These are phyloP conservation scores for Lipomyces lipofer DNA, from an alignment of 805 yeast species.

Conservation along the genomic window DNA sequence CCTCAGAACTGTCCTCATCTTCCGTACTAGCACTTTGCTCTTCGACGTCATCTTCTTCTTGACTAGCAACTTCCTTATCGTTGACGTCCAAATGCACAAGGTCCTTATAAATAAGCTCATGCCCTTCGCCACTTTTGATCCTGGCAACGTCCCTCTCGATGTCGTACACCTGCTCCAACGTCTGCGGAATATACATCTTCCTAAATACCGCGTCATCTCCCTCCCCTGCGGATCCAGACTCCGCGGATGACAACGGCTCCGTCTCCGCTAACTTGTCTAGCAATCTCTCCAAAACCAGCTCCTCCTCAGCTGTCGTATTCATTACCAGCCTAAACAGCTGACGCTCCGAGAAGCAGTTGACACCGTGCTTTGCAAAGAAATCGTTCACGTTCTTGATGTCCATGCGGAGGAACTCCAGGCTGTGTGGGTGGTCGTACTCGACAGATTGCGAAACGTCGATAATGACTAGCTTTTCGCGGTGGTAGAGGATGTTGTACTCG, in stretches of 20 bases:
- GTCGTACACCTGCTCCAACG: slow-evolving; percentile 47
- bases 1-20: slow-evolving; percentile 43
- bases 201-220: slow-evolving; percentile 86
- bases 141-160: slow-evolving; percentile 71
- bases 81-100: slow-evolving; percentile 33
- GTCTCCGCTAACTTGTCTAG: slow-evolving; percentile 41
- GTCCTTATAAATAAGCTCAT: slow-evolving; percentile 57
- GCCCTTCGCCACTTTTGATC: slow-evolving; percentile 68
- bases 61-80: not conserved
- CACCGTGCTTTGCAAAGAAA: slow-evolving; percentile 73
- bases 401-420: slow-evolving; percentile 92
- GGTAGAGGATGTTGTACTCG: slow-evolving; percentile 87
- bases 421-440: slow-evolving; percentile 97
- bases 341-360: slow-evolving; percentile 78
- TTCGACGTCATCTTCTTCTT: slow-evolving; percentile 35
- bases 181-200: slow-evolving; percentile 78
- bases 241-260: slow-evolving; percentile 9
- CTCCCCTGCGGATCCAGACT: slow-evolving; percentile 36
- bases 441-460: slow-evolving; percentile 97
- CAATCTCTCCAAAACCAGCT: slow-evolving; percentile 36
- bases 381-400: slow-evolving; percentile 95
- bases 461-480: slow-evolving; percentile 72
- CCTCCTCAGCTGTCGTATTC: slow-evolving; percentile 42
- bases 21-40: slow-evolving; percentile 39
- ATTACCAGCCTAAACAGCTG: slow-evolving; percentile 73